Conservation (phyloP, 176 grass and related monocot genomes). For the Rhynchospora breviuscula region DNA sequence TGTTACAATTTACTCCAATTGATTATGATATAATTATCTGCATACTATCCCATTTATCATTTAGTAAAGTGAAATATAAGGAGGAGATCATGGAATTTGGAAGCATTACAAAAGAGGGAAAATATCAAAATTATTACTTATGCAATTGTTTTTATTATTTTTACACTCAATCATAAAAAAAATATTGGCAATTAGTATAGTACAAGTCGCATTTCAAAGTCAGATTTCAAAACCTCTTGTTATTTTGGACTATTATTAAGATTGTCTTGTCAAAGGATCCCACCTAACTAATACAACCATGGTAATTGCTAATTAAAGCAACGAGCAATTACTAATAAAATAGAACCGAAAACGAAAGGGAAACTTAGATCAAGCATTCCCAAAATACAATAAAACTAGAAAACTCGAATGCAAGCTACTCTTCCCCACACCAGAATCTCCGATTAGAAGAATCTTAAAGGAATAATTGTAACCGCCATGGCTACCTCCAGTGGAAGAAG, state of each 20-base stretch:
- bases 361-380: slow-evolving; percentile 27
- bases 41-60: background rate
- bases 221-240: too few relatives aligned
- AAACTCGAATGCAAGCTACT: slow-evolving; percentile 48
- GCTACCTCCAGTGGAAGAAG: background rate
- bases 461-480: slow-evolving; percentile 68
- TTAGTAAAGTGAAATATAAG: background rate
- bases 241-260: too few relatives aligned
- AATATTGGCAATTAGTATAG: too few relatives aligned
- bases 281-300: background rate
- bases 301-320: slow-evolving; percentile 3
- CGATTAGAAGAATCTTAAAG: slow-evolving; percentile 91
- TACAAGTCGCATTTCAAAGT: too few relatives aligned
- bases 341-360: background rate
- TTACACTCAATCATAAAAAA: too few relatives aligned
- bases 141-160: background rate
- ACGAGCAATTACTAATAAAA: background rate
- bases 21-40: background rate
- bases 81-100: background rate
- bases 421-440: slow-evolving; percentile 92
- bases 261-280: too few relatives aligned
- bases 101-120: background rate
- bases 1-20: background rate
- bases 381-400: background rate
- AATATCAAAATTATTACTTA: background rate